Evolutionary conservation across 2,329 filamentous ascomycete genomes (phyloP), one percentile per base, ranked within the genome.

Genomic region (Diaporthe destruens): DNA sequence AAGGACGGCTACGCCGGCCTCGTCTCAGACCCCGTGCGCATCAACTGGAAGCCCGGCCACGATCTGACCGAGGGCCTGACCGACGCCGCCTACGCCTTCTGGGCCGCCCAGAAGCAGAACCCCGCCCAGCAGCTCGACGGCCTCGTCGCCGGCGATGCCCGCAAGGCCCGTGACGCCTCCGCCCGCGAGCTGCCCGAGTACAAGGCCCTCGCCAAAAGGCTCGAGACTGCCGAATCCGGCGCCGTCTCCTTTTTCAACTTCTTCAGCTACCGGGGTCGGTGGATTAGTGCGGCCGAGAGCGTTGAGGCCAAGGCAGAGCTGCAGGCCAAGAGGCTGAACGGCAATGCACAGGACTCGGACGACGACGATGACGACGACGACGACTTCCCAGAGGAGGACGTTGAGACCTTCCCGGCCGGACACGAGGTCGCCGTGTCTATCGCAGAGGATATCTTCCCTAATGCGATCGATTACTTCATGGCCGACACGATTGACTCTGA

Each of bases 171-270:
- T 32, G 72, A 72, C 53, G 72, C 72, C 18, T 56, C 59, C 36
- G 70, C 70, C 44, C 65, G 70, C 23, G 44, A 82, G 70, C 80
- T 90, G 63, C 84, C 86, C 18, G 86, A 88, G 76, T 90, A 87
- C 80, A 85, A 88, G 79, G 82, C 84, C 55, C 80, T 92, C 69
- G 83, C 85, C 54, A 82, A 85, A 77, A 86, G 87, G 81, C 83
- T 90, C 39, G 86, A 87, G 71, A 78, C 59, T 11, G 57, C 57
- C 56, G 59, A 57, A 53, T 32, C 25, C 56, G 70, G 72, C 75
- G 85, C 86, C 12, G 77, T 86, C 49, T 90, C 88, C 81, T 93
- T 94, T 85, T 94, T 94, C 80, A 88, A 89, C 66, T 92, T 91
- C 86, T 94, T 94, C 80, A 90, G 87, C 16, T 94, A 89, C 81